Evolutionary conservation across 441 rosid genomes (phyloP), one percentile per base, ranked within the genome.

Genomic region (Pelargonium fulgidum): DNA sequence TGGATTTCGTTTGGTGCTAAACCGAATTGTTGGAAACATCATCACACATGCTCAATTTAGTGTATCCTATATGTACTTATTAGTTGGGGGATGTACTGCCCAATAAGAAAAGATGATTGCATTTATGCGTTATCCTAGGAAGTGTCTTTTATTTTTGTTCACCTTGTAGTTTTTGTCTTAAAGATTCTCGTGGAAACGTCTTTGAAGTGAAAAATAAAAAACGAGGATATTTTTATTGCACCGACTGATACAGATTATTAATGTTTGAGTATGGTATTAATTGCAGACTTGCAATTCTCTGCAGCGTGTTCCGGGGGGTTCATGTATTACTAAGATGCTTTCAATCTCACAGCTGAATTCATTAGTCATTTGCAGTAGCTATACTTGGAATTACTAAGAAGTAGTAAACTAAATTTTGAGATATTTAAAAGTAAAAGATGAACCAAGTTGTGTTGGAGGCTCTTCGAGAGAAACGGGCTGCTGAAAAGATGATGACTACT

Each of bases 401-500:
- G 33, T 24, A 4, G 41, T 13, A 12, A 41, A 1, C 42, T 62
- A 36, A 62, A 1, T 62, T 24, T 26, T 62, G 65, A 26, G 65
- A 62, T 29, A 62, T 62, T 13, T 2, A 3, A 10, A 62, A 12
- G 65, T 62, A 62, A 62, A 62, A n/a, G 42, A 62, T 62, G 65
- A n/a, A 62, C 65, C 65, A 62, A 62, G 8, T 10, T 1, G 48
- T 24, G 22, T 26, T 41, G 54, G 29, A 56, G 72, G 72, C 75
- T 67, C 29, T 67, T 33, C 52, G 39, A 58, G 75, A 70, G 65
- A 66, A 62, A 68, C 67, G 45, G 1, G 44, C 2, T 12, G 77
- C 70, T 39, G 73, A 74, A 67, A 45, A 71, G 64, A 67, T 68
- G 72, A 71, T 77, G 39, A 19, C 7, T 12, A 8, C 6, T 8